These are phyloP conservation scores for Zymoseptoria pseudotritici DNA, from an alignment of 2,329 filamentous ascomycete species.

Conservation along the genomic window DNA sequence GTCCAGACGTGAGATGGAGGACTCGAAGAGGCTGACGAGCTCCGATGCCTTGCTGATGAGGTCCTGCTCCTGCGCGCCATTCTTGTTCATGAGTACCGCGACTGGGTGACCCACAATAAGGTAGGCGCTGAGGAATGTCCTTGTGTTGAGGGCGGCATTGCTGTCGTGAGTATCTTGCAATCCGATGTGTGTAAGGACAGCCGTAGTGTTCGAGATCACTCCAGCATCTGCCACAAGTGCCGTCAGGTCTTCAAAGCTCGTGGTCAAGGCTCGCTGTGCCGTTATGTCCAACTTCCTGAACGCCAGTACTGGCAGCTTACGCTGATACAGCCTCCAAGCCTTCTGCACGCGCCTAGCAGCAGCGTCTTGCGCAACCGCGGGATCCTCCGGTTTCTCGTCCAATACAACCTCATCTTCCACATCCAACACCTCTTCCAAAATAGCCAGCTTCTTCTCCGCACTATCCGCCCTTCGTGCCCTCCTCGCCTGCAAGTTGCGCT, in stretches of 20 bases:
- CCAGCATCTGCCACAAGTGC: constrained; percentile 59
- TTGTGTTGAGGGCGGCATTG: constrained; percentile 57
- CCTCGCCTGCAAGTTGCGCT: constrained; percentile 44
- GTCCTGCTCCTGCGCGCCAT: constrained; percentile 61
- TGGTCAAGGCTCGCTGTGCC: constrained; percentile 61
- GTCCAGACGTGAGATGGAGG: constrained; percentile 59
- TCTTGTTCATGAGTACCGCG: constrained; percentile 69
- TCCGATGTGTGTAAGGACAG: constrained; percentile 61
- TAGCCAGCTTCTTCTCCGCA: constrained; percentile 44
- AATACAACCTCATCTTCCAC: constrained; percentile 40
- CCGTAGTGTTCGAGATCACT: constrained; percentile 58
- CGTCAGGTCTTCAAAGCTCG: constrained; percentile 67
- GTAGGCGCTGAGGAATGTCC: constrained; percentile 73
- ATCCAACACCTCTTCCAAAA: constrained; percentile 43
- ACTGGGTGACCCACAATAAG: constrained; percentile 72
- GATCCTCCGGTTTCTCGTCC: constrained; percentile 38
- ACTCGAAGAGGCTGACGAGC: constrained; percentile 70
- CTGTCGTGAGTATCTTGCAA: constrained; percentile 53
- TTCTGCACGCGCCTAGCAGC: constrained; percentile 62
- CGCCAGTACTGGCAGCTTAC: constrained; percentile 54
- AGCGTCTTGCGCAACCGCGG: constrained; percentile 39
- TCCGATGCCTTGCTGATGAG: constrained; percentile 72
- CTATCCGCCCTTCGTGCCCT: constrained; percentile 31
- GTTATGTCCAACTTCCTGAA: constrained; percentile 62
- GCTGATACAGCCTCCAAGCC: constrained; percentile 57